These are phyloP conservation scores for Glarea lozoyensis DNA, from an alignment of 495 filamentous ascomycete species.

Conservation along the genomic window DNA sequence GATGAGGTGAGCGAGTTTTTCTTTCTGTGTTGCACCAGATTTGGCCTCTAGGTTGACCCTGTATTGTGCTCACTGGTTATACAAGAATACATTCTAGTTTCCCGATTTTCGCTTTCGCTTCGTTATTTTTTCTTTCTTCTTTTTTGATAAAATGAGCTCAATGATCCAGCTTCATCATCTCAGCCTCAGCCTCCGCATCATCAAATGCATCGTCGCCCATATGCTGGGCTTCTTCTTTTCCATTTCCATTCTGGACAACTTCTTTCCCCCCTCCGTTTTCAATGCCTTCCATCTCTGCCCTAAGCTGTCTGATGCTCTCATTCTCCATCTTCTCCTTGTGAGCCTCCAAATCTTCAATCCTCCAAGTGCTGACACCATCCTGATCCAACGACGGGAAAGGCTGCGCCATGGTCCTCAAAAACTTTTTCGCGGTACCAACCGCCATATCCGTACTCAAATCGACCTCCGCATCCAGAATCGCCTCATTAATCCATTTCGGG, in stretches of 20 bases:
- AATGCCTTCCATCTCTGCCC: slow-evolving; percentile 15
- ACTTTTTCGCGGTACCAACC: slow-evolving; percentile 77
- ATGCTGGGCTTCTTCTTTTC: slow-evolving; percentile 31
- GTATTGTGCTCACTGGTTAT: too few species aligned
- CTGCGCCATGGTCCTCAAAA: slow-evolving; percentile 82
- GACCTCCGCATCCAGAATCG: slow-evolving; percentile 70
- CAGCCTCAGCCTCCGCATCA: slow-evolving; percentile 20
- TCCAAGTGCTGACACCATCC: slow-evolving; percentile 91
- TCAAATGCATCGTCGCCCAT: slow-evolving; percentile 18
- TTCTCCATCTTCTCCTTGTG: slow-evolving; percentile 72
- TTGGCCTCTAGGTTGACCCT: too few species aligned
- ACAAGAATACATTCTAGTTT: too few species aligned
- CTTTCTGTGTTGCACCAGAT: too few species aligned
- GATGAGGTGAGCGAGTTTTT: too few species aligned
- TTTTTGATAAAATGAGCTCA: too few species aligned
- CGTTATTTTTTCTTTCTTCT: too few species aligned
- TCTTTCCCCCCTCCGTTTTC: slow-evolving; percentile 11
- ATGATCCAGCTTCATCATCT: slow-evolving; percentile 18
- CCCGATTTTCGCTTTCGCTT: too few species aligned
- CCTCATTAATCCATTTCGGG: slow-evolving; percentile 95
- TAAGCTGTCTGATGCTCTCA: slow-evolving; percentile 40
- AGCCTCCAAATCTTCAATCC: slow-evolving; percentile 59
- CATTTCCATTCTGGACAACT: slow-evolving; percentile 48
- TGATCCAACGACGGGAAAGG: slow-evolving; percentile 76
- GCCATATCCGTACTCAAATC: slow-evolving; percentile 95